A percentile compares a stretch with the other conserved stretches of the same genome.
These are phyloP conservation scores for Echinosphaeria canescens DNA, from an alignment of 2,329 filamentous ascomycete species.

Conservation along the genomic window DNA sequence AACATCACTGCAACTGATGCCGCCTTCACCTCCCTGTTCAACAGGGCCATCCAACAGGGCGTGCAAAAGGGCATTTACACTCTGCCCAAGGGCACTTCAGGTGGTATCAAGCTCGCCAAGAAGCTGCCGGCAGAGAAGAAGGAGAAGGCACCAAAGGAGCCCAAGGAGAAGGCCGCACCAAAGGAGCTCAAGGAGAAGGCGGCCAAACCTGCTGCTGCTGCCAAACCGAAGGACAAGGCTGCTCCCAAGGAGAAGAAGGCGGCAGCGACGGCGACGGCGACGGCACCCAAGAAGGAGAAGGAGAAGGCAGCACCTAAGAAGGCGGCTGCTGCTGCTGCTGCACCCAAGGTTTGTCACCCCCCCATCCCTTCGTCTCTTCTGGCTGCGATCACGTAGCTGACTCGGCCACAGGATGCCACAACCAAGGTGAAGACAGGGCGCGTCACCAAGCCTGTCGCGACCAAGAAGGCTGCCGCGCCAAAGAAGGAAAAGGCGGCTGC, in stretches of 20 bases:
- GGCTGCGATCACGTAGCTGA: too few relatives aligned
- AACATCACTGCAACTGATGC: conserved; percentile 19
- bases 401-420: too few relatives aligned
- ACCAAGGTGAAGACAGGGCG: conserved; percentile 76
- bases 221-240: conserved; percentile 17
- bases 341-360: background rate
- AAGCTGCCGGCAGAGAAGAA: conserved; percentile 22
- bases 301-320: conserved; percentile 4
- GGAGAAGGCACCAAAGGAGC: conserved; percentile 10
- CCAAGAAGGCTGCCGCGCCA: conserved; percentile 21
- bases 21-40: conserved; percentile 57
- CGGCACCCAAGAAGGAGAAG: conserved; percentile 19
- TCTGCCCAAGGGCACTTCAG: conserved; percentile 79
- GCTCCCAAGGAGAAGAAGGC: conserved; percentile 20
- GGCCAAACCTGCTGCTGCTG: conserved; percentile 13
- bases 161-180: conserved; percentile 17
- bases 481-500: conserved; percentile 22
- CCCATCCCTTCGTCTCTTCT: too few relatives aligned
- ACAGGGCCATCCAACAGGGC: conserved; percentile 62
- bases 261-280: conserved; percentile 17
- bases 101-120: conserved; percentile 83
- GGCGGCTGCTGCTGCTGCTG: too few relatives aligned
- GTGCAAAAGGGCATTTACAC: conserved; percentile 74
- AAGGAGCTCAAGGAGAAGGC: conserved; percentile 12
- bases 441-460: conserved; percentile 45